Percentiles rank a stretch among this genome's conserved stretches.
These are phyloP conservation scores for Ascochyta pisi DNA, from an alignment of 2,329 filamentous ascomycete genomes.

Conservation along the genomic window DNA sequence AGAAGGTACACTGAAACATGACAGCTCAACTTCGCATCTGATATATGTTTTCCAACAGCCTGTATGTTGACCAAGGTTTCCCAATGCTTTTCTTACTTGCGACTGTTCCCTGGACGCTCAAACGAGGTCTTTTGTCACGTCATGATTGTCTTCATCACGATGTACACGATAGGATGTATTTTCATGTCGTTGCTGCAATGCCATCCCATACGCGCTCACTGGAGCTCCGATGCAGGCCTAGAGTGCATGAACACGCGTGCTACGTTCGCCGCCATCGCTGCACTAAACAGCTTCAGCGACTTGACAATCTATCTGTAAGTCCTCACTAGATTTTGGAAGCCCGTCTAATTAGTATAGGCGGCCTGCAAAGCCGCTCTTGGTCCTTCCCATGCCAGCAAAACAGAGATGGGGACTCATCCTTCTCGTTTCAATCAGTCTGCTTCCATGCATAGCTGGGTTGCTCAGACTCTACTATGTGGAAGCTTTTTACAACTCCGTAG, in stretches of 20 bases:
- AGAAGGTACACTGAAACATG: background rate
- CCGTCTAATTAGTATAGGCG: conserved; percentile 15
- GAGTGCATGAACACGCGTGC: conserved; percentile 38
- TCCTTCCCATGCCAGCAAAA: conserved; percentile 34
- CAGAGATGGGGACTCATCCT: conserved; percentile 38
- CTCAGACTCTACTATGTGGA: conserved; percentile 39
- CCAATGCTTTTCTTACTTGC: conserved; percentile 39
- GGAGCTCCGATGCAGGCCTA: conserved; percentile 23
- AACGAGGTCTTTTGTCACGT: conserved; percentile 32
- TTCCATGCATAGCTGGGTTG: conserved; percentile 38
- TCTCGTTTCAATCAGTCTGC: conserved; percentile 35
- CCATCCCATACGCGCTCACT: conserved; percentile 31
- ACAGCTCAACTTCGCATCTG: conserved; percentile 30
- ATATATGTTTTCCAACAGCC: conserved; percentile 33
- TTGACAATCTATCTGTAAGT: conserved; percentile 38
- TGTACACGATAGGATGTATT: conserved; percentile 30
- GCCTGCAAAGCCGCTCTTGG: conserved; percentile 38
- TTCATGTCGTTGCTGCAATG: conserved; percentile 36
- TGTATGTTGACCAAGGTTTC: conserved; percentile 39
- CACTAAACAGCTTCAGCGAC: conserved; percentile 40
- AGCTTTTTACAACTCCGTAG: conserved; percentile 34
- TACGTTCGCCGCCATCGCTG: conserved; percentile 35
- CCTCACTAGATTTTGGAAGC: no score
- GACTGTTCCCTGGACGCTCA: conserved; percentile 32
- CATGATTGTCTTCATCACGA: conserved; percentile 25